Evolutionary conservation across 495 filamentous ascomycete species (phyloP).

Genomic region (Daldinia caldariorum): DNA sequence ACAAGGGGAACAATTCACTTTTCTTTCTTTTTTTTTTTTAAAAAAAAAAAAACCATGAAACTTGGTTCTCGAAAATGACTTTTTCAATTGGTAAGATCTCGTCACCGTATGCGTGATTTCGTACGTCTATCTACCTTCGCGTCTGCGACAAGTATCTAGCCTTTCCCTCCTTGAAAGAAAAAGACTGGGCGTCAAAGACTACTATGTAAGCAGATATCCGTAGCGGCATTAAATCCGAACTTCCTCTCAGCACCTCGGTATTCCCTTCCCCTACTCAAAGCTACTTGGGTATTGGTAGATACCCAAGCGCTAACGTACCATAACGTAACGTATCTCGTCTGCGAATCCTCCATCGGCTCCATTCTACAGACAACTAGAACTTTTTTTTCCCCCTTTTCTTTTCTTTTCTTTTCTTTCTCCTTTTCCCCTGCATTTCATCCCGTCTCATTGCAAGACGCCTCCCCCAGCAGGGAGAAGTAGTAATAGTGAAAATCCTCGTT

Average conservation of each 20-base stretch:
- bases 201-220: slow-evolving; percentile 15
- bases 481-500: background rate
- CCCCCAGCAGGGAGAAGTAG: background rate
- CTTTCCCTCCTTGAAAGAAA: background rate
- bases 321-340: background rate
- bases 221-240: background rate
- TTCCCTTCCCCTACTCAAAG: background rate
- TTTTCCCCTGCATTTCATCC: background rate
- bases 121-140: slow-evolving; percentile 12
- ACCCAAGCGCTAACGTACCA: background rate
- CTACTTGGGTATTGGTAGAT: background rate
- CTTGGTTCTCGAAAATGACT: slow-evolving; percentile 8
- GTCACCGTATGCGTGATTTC: slow-evolving; percentile 37
- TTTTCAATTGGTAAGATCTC: slow-evolving; percentile 31
- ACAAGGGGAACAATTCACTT: no score
- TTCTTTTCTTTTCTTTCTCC: no score
- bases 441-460: background rate
- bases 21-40: no score
- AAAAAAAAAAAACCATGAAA: no score
- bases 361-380: slow-evolving; percentile 1
- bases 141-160: background rate
- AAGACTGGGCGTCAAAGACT: slow-evolving; percentile 28
- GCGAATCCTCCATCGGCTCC: background rate
- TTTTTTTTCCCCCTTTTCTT: background rate
- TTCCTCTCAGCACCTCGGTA: background rate